Conservation (phyloP, 1,284 basidiomycete genomes). For the Trichosporon inkin region DNA sequence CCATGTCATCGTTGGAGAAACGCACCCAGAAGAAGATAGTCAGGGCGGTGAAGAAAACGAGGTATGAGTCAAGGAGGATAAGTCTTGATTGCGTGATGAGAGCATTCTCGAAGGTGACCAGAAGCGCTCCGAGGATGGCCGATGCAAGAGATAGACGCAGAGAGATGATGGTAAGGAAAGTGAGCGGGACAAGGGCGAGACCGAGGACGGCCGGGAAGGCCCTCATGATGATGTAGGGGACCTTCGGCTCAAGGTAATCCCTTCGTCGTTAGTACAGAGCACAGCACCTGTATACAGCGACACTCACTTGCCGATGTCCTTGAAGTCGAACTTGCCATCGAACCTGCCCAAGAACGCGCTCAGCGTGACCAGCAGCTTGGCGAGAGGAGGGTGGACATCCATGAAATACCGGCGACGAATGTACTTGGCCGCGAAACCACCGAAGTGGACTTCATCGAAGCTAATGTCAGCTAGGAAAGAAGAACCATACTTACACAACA, state of each 20-base stretch:
- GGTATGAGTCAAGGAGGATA: conserved; percentile 93
- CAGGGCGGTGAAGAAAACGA: conserved; percentile 95
- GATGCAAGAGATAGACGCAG: conserved; percentile 86
- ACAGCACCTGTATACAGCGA: not conserved
- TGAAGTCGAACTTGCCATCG: conserved; percentile 91
- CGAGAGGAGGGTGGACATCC: conserved; percentile 96
- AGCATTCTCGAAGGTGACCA: conserved; percentile 95
- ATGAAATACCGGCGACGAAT: conserved; percentile 93
- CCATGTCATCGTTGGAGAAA: conserved; percentile 80
- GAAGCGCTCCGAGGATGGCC: conserved; percentile 79
- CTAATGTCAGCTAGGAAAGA: conserved; percentile 54
- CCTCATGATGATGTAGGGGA: conserved; percentile 96
- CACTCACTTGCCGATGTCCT: conserved; percentile 88
- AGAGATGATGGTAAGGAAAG: conserved; percentile 89
- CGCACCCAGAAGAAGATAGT: conserved; percentile 80
- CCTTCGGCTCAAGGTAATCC: conserved; percentile 64
- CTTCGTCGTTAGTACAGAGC: conserved; percentile 50
- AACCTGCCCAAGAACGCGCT: conserved; percentile 86
- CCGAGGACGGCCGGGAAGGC: conserved; percentile 86
- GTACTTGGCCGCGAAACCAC: conserved; percentile 82
- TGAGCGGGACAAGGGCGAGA: conserved; percentile 78
- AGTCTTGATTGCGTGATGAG: conserved; percentile 91
- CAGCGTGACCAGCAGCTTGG: conserved; percentile 90
- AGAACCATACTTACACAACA: conserved; percentile 70
- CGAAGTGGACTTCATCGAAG: conserved; percentile 96